These are phyloP conservation scores for Colletotrichum chrysophilum DNA, from an alignment of 2,329 filamentous ascomycete genomes.

Conservation along the genomic window DNA sequence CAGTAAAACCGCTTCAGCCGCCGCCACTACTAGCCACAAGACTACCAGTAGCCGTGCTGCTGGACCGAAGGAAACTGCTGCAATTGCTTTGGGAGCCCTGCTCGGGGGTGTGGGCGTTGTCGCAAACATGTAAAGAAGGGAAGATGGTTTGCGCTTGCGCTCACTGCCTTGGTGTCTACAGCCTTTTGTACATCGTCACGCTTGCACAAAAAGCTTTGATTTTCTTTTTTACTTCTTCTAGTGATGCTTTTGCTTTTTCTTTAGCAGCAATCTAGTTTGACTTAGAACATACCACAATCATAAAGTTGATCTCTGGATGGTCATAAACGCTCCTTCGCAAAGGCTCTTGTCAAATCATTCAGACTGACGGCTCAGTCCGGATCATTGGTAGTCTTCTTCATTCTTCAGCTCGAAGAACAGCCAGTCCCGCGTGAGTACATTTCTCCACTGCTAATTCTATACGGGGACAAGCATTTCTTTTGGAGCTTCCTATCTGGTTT, in stretches of 20 bases:
- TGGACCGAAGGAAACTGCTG: background rate
- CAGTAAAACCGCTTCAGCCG: background rate
- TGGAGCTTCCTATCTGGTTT: rapidly evolving
- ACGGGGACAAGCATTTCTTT: rapidly evolving
- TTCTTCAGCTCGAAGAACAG: background rate
- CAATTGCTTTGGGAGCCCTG: background rate
- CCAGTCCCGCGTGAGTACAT: rapidly evolving
- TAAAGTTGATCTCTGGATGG: background rate
- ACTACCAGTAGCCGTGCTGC: background rate
- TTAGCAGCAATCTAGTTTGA: background rate
- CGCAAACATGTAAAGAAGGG: background rate
- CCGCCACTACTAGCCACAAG: background rate
- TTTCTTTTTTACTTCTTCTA: background rate
- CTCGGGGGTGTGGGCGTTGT: background rate
- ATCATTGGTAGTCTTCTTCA: background rate
- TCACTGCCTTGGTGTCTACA: background rate
- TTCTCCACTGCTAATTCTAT: rapidly evolving
- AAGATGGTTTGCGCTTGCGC: background rate
- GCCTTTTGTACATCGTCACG: background rate
- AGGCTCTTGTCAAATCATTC: rapidly evolving
- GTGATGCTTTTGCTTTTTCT: background rate
- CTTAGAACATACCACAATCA: background rate
- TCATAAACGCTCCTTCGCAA: background rate
- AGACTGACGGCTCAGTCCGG: background rate
- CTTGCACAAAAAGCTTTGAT: background rate